Conservation (phyloP, 1,284 basidiomycete species). For the Entoloma clypeatum region DNA sequence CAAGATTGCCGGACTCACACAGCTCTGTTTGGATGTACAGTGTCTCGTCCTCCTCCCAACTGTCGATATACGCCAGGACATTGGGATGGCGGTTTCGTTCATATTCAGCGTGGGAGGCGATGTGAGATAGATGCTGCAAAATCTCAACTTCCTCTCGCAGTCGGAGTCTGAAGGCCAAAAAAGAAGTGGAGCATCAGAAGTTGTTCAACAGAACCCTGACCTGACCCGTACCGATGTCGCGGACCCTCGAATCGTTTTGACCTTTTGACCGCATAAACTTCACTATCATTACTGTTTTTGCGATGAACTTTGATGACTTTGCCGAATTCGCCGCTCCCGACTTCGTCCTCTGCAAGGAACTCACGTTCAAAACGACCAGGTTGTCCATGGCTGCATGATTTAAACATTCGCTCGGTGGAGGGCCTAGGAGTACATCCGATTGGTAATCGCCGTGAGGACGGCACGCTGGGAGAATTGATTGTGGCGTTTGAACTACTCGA, state of each 20-base stretch:
- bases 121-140: slow-evolving; percentile 71
- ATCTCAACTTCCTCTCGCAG: slow-evolving; percentile 96
- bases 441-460: slow-evolving; percentile 21
- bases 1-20: slow-evolving; percentile 90
- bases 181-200: slow-evolving; percentile 14
- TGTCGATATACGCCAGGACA: slow-evolving; percentile 89
- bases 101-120: slow-evolving; percentile 27
- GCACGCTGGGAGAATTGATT: slow-evolving; percentile 33
- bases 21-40: slow-evolving; percentile 95
- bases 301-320: slow-evolving; percentile 88
- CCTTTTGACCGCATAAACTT: slow-evolving; percentile 89
- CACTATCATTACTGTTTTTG: slow-evolving; percentile 48
- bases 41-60: slow-evolving; percentile 93
- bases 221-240: slow-evolving; percentile 74
- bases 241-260: slow-evolving; percentile 91
- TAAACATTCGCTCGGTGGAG: slow-evolving; percentile 28
- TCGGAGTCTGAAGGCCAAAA: slow-evolving; percentile 68
- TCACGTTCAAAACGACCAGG: slow-evolving; percentile 70
- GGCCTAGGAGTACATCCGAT: slow-evolving; percentile 18
- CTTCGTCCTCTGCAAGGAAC: slow-evolving; percentile 77
- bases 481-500: slow-evolving; percentile 45
- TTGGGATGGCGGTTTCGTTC: slow-evolving; percentile 57
- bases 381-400: slow-evolving; percentile 39
- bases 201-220: slow-evolving; percentile 18
- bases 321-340: slow-evolving; percentile 94